A percentile compares a stretch with the other conserved stretches of the same genome.
phyloP scores from a whole-genome alignment of 805 yeast genomes.

The Priceomyces carsonii region DNA sequence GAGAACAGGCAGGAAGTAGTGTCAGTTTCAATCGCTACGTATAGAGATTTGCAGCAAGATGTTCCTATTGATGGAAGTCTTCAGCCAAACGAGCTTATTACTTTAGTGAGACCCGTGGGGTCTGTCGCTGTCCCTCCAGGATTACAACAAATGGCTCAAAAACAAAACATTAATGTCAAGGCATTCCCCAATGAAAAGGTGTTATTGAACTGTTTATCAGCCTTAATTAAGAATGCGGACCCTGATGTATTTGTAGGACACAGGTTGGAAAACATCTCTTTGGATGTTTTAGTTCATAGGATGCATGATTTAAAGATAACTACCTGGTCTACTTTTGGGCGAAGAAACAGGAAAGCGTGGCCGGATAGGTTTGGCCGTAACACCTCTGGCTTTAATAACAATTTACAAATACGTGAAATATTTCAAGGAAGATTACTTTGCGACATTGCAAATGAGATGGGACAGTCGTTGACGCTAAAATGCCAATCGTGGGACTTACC shows the following conservation, averaged over 20 bases:
- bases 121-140: slow-evolving; percentile 72
- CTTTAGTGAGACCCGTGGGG: slow-evolving; percentile 80
- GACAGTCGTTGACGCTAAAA: slow-evolving; percentile 85
- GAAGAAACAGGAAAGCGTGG: slow-evolving; percentile 75
- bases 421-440: slow-evolving; percentile 85
- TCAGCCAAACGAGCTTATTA: slow-evolving; percentile 61
- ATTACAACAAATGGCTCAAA: slow-evolving; percentile 58
- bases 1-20: slow-evolving; percentile 84
- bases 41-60: slow-evolving; percentile 70
- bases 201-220: slow-evolving; percentile 72
- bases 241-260: slow-evolving; percentile 94
- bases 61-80: slow-evolving; percentile 64
- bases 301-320: slow-evolving; percentile 72
- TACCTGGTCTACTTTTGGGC: slow-evolving; percentile 82
- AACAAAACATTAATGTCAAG: slow-evolving; percentile 52
- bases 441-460: slow-evolving; percentile 93
- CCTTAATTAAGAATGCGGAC: slow-evolving; percentile 68
- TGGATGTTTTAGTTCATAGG: slow-evolving; percentile 80
- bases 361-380: slow-evolving; percentile 69
- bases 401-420: slow-evolving; percentile 62
- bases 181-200: slow-evolving; percentile 73
- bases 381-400: slow-evolving; percentile 46
- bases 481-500: slow-evolving; percentile 93
- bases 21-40: slow-evolving; percentile 76
- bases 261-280: slow-evolving; percentile 70